Percentiles rank a stretch among this genome's conserved stretches.
phyloP scores from a whole-genome alignment of 2,329 filamentous ascomycete species.

The Dissoconium aciculare region DNA sequence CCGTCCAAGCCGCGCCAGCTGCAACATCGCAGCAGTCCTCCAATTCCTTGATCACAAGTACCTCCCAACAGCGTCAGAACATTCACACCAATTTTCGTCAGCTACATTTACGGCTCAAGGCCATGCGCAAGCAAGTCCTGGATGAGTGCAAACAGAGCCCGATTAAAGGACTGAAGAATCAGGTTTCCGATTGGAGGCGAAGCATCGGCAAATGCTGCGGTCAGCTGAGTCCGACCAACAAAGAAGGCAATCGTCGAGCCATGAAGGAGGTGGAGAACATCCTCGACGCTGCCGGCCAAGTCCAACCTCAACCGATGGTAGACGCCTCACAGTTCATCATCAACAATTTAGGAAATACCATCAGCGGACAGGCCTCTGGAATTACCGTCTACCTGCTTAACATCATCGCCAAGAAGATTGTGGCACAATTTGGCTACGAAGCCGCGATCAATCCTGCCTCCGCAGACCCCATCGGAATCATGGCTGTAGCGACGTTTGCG shows the following conservation, averaged over 20 bases:
- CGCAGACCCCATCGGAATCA: slow-evolving; percentile 66
- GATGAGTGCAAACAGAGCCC: slow-evolving; percentile 41
- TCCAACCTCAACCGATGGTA: slow-evolving; percentile 10
- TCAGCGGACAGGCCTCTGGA: slow-evolving; percentile 24
- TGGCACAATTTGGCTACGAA: slow-evolving; percentile 43
- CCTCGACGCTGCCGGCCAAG: slow-evolving; percentile 30
- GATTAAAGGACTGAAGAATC: slow-evolving; percentile 40
- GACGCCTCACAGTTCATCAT: slow-evolving; percentile 27
- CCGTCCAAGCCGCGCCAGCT: slow-evolving; percentile 3
- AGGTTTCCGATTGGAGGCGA: slow-evolving; percentile 55
- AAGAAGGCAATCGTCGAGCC: slow-evolving; percentile 45
- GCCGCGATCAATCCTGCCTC: slow-evolving; percentile 25
- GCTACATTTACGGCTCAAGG: slow-evolving; percentile 40
- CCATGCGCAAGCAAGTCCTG: slow-evolving; percentile 38
- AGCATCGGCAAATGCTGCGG: slow-evolving; percentile 58
- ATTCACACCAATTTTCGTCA: too few relatives aligned
- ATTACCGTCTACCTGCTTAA: slow-evolving; percentile 59
- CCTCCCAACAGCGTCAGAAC: too few relatives aligned
- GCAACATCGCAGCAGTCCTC: slow-evolving; percentile 2
- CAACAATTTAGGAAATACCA: slow-evolving; percentile 20
- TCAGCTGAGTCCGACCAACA: slow-evolving; percentile 49
- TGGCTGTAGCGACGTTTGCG: slow-evolving; percentile 61
- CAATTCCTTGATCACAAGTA: neutral
- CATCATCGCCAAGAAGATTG: slow-evolving; percentile 56
- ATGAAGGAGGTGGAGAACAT: slow-evolving; percentile 36